phyloP scores from a whole-genome alignment of 1,139 yeast genomes.

The Saccharomyces hybrid region DNA sequence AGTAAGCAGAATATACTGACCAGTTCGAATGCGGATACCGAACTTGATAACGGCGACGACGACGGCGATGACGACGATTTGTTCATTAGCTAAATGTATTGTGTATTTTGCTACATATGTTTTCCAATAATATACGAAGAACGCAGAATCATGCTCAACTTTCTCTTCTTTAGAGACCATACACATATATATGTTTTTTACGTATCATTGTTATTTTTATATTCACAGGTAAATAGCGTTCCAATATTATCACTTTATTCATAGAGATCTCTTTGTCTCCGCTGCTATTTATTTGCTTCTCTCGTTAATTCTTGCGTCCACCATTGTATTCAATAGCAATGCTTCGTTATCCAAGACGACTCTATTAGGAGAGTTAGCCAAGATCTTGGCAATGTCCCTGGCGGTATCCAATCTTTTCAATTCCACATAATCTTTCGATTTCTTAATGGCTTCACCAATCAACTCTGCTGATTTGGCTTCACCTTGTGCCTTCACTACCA shows the following conservation, averaged over 20 bases:
- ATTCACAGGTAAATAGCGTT: background rate
- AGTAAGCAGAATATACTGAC: background rate
- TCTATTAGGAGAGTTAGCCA: slow-evolving; percentile 83
- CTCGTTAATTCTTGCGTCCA: slow-evolving; percentile 42
- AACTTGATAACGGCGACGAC: background rate
- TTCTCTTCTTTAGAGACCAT: background rate
- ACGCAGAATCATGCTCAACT: background rate
- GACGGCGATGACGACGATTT: background rate
- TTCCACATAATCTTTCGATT: slow-evolving; percentile 90
- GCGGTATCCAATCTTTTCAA: slow-evolving; percentile 96
- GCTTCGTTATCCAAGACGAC: slow-evolving; percentile 89
- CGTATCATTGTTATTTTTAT: background rate
- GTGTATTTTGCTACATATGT: background rate
- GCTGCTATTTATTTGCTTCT: background rate
- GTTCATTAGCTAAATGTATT: background rate
- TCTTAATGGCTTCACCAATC: slow-evolving; percentile 97
- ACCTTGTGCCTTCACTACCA: slow-evolving; percentile 95
- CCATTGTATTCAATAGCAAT: slow-evolving; percentile 76
- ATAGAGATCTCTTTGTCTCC: background rate
- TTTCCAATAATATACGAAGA: background rate
- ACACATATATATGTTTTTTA: background rate
- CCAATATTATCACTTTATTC: background rate
- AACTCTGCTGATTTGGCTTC: slow-evolving; percentile 97
- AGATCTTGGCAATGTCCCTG: slow-evolving; percentile 81
- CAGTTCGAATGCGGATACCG: background rate